Base-by-base conservation (phyloP, 306 rosid genomes). In the Spatholobus suberectus region DNA sequence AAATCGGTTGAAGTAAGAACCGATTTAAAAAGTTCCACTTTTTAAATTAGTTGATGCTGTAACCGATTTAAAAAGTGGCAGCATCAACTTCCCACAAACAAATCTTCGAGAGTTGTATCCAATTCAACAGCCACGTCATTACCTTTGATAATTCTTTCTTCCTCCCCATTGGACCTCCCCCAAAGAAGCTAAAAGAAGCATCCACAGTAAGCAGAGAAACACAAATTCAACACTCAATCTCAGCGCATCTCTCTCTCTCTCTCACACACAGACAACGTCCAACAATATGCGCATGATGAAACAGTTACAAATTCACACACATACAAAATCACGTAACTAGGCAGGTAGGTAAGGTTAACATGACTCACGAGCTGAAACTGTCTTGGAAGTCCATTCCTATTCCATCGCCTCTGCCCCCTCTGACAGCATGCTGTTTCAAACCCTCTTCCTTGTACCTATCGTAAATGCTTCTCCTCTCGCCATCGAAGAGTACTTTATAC, bases 371-470 rank as follows among this genome's bases (percentile, higher is more conserved):
- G 78, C 90, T 82, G 77, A 92, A 92, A 5, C 90, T 86, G 79
- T 92, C 97, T 67, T 92, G 89, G 85, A 92, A 78, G 87, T 92
- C 86, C 97, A 90, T 86, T 57, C 96, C 93, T 88, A 92, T 93
- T 57, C 96, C 94, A 44, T 91, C 94, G 83, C 91, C 91, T 52
- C 93, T 91, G 65, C 91, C 91, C 46, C 93, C 93, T 59, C 75
- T 67, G 20, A 91, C 94, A 35, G 97, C 91, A 77, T 92, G 97
- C 86, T 92, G 97, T 83, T 92, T 92, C 78, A 92, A 85, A 47
- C 97, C 97, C 34, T 92, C 97, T 75, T 92, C 97, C 29, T 93
- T 94, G 13, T 89, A 83, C 83, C 81, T 88, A 63, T 92, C 94
- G 73, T 92, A 92, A 29, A 92, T 89, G 68, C 51, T 85, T 84